phyloP scores from a whole-genome alignment of 2,329 filamentous ascomycete species.

The Escovopsis sp. region DNA sequence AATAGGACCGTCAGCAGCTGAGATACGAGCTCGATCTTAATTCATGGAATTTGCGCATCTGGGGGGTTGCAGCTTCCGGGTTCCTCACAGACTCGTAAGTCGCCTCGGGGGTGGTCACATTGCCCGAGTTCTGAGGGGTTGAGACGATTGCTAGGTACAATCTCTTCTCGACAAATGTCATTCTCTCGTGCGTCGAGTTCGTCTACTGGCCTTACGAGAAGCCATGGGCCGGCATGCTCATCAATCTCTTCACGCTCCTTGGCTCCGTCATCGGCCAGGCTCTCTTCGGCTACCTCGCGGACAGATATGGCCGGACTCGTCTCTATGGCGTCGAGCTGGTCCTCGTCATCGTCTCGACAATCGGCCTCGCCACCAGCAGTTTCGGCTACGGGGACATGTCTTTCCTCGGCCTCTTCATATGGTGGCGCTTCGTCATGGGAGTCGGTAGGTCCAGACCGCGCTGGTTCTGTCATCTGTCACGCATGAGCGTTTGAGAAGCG shows the following conservation, averaged over 20 bases:
- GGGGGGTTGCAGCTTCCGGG: conserved; percentile 38
- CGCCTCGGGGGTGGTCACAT: not conserved
- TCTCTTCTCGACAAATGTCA: conserved; percentile 38
- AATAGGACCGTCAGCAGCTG: conserved; percentile 33
- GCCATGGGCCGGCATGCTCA: conserved; percentile 29
- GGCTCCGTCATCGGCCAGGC: conserved; percentile 37
- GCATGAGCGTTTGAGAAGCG: too few species aligned
- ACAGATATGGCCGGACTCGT: conserved; percentile 37
- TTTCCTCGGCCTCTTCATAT: conserved; percentile 34
- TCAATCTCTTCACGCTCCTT: conserved; percentile 36
- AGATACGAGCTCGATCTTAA: conserved; percentile 39
- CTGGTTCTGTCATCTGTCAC: not conserved
- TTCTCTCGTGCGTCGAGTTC: conserved; percentile 35
- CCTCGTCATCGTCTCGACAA: conserved; percentile 41
- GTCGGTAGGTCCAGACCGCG: conserved; percentile 21
- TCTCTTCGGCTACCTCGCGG: conserved; percentile 37
- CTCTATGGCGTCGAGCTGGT: conserved; percentile 41
- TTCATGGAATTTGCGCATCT: conserved; percentile 38
- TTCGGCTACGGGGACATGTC: conserved; percentile 33
- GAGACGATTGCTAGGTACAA: conserved; percentile 27
- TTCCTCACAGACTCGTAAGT: conserved; percentile 38
- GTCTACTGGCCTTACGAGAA: conserved; percentile 34
- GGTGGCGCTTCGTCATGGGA: conserved; percentile 41
- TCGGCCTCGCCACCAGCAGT: conserved; percentile 37
- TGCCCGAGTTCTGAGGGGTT: not conserved